phyloP scores from a whole-genome alignment of 108 stramenopile species.

The Cyclotella kingstonii region DNA sequence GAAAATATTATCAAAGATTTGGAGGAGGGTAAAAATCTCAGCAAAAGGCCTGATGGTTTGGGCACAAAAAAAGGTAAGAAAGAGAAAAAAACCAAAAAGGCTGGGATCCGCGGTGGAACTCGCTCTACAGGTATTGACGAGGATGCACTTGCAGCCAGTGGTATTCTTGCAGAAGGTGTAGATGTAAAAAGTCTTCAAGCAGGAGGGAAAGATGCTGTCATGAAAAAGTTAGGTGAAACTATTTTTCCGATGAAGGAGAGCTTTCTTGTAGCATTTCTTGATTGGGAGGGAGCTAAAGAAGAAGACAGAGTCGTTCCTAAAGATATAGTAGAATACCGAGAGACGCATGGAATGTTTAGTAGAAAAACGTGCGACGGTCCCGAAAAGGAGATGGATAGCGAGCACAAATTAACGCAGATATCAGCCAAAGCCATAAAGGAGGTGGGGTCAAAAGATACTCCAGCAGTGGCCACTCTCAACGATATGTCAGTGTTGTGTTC shows the following conservation, averaged over 20 bases:
- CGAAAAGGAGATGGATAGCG: slow-evolving; percentile 24
- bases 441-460: background rate
- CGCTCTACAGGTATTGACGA: slow-evolving; percentile 84
- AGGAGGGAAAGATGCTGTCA: slow-evolving; percentile 87
- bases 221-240: slow-evolving; percentile 91
- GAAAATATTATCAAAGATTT: slow-evolving; percentile 97
- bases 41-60: slow-evolving; percentile 40
- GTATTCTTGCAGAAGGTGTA: slow-evolving; percentile 63
- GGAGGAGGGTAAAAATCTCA: slow-evolving; percentile 73
- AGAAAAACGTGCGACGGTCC: slow-evolving; percentile 6
- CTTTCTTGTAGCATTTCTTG: slow-evolving; percentile 93
- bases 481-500: too few species aligned
- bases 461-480: background rate
- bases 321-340: slow-evolving; percentile 72
- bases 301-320: slow-evolving; percentile 81
- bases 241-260: slow-evolving; percentile 97
- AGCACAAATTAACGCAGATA: too few species aligned
- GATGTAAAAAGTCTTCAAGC: slow-evolving; percentile 81
- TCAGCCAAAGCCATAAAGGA: background rate
- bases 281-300: slow-evolving; percentile 74
- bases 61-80: slow-evolving; percentile 80
- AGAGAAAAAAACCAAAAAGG: slow-evolving; percentile 63
- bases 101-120: slow-evolving; percentile 75
- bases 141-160: slow-evolving; percentile 81
- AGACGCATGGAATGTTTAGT: slow-evolving; percentile 49